Evolutionary conservation across 106 monocot species (phyloP).

Genomic region (Hemerocallis citrina): DNA sequence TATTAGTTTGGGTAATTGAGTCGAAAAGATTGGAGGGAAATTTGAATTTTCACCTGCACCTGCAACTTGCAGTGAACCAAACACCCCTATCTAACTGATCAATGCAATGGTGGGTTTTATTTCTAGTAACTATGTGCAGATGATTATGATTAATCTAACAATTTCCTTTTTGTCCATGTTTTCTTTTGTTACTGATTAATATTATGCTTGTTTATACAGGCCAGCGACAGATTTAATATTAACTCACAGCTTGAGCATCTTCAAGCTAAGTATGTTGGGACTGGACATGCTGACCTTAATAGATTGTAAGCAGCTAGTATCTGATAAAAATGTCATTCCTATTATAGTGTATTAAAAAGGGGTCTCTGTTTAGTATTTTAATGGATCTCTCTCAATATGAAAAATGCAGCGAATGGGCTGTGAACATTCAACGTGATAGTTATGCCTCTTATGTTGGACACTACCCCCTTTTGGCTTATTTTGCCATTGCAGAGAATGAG

Average conservation of each 20-base stretch:
- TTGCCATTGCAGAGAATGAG: slow-evolving; percentile 80
- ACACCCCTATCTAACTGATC: too few species aligned
- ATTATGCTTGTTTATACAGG: too few species aligned
- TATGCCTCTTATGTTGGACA: slow-evolving; percentile 85
- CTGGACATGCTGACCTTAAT: slow-evolving; percentile 65
- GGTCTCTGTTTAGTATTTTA: neutral
- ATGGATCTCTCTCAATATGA: neutral
- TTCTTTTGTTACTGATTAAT: too few species aligned
- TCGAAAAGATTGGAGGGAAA: too few species aligned
- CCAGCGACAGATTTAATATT: slow-evolving; percentile 81
- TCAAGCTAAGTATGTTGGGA: slow-evolving; percentile 91
- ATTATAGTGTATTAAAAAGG: too few species aligned
- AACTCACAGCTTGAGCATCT: slow-evolving; percentile 95
- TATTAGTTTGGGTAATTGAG: too few species aligned
- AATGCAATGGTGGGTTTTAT: too few species aligned
- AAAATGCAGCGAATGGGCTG: slow-evolving; percentile 79
- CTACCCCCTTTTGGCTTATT: slow-evolving; percentile 67
- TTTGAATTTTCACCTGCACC: too few species aligned
- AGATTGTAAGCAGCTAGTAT: slow-evolving; percentile 50
- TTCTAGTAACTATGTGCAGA: too few species aligned
- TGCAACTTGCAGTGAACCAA: too few species aligned
- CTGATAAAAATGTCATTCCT: neutral
- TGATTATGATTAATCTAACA: too few species aligned
- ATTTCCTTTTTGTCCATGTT: too few species aligned
- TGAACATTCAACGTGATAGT: slow-evolving; percentile 73